Base-by-base conservation (phyloP, 306 rosid genomes). In the Begonia masoniana region DNA sequence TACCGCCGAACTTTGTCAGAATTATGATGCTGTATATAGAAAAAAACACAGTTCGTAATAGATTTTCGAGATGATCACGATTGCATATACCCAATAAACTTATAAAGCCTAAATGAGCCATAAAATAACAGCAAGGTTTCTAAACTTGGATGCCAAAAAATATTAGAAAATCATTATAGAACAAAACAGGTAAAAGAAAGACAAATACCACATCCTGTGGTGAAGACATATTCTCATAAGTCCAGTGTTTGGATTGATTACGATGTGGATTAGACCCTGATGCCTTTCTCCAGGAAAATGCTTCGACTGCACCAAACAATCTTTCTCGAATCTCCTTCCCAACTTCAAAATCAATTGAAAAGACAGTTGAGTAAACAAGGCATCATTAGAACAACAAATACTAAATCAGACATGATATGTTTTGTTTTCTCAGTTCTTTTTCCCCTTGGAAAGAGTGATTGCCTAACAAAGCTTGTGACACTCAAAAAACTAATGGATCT, bases 251-350 rank as follows among this genome's bases (percentile, higher is more conserved):
- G 68, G 65, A 14, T 56, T 54, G 78, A 63, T 86, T 91, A 55
- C 46, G 72, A 46, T 47, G 83, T 55, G 99, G 99, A 70, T 78
- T 76, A 62, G 96, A 13, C 60, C 64, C 68, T 23, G 78, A 36
- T 14, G 62, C 76, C 62, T 81, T 84, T 73, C 80, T 83, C 58
- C 95, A 68, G 26, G 88, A 64, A 71, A 79, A 77, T 48, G 74
- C 81, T 77, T 92, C 99, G 63, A 79, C 88, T 16, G 86, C 88
- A 63, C 96, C 99, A 7, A 94, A 74, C 56, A 77, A 77, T 72
- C 84, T 77, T 57, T 86, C 99, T 64, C 95, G 82, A 58, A 79
- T 72, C 68, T 86, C 99, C 69, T 76, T 92, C 54, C 93, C 96
- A 62, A 65, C 99, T 92, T 71, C 62, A 81, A 10, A 47, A 71